A percentile compares a stretch with the other conserved stretches of the same genome.
Conservation (phyloP, 768 basidiomycete species). For the Imleria badia region DNA sequence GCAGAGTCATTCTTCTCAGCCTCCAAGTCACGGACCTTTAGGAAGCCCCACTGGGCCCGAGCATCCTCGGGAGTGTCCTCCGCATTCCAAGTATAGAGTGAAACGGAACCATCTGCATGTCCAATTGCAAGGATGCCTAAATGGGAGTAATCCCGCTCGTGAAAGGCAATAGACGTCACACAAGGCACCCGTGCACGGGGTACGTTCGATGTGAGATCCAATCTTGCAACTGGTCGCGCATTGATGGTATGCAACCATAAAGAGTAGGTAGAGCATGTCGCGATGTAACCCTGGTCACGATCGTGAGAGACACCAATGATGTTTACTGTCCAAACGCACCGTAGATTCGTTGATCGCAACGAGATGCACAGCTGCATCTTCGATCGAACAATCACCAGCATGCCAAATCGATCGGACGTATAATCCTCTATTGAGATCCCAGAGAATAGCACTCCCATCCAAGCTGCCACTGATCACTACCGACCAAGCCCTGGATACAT, state of each 20-base stretch:
- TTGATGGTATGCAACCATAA: conserved; percentile 87
- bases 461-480: conserved; percentile 78
- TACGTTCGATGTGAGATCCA: conserved; percentile 55
- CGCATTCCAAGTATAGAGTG: conserved; percentile 81
- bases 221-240: conserved; percentile 68
- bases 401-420: conserved; percentile 85
- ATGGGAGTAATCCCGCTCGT: conserved; percentile 83
- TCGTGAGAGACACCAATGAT: neutral
- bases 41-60: conserved; percentile 74
- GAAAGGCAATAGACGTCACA: conserved; percentile 80
- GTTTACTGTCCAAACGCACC: conserved; percentile 42
- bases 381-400: conserved; percentile 35
- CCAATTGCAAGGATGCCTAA: conserved; percentile 81
- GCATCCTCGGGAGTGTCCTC: conserved; percentile 68
- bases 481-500: conserved; percentile 81
- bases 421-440: conserved; percentile 84
- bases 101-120: conserved; percentile 70
- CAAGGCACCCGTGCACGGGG: conserved; percentile 44
- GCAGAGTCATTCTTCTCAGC: conserved; percentile 40
- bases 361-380: too few relatives aligned
- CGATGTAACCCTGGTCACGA: conserved; percentile 74
- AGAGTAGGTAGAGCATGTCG: conserved; percentile 70
- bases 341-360: conserved; percentile 85
- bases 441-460: conserved; percentile 84
- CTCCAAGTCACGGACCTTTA: conserved; percentile 66